Percentiles rank a stretch among this genome's conserved stretches.
Evolutionary conservation across 176 grass and related monocot genomes (phyloP).

Genomic region (Aechmea fasciata): DNA sequence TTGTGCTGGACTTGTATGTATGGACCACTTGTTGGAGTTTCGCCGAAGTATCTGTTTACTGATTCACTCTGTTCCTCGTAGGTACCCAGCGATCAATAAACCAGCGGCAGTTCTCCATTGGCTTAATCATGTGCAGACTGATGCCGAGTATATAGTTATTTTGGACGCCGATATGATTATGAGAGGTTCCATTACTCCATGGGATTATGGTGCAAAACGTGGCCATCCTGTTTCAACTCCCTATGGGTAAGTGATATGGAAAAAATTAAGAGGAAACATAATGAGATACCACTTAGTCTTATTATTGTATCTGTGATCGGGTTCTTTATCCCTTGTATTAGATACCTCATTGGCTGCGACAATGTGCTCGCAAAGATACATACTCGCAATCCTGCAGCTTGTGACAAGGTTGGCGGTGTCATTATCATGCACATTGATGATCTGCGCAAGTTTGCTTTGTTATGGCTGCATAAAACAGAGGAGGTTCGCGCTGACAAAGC

Average conservation of each 20-base stretch:
- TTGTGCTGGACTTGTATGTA: too few species aligned
- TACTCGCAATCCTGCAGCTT: conserved; percentile 75
- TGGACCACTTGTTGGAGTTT: too few species aligned
- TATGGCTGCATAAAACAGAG: conserved; percentile 94
- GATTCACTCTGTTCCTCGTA: conserved; percentile 19
- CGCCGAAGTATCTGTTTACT: background rate
- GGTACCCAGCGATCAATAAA: conserved; percentile 99
- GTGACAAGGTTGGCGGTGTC: conserved; percentile 96
- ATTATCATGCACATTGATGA: conserved; percentile 99
- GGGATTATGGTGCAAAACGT: conserved; percentile 86
- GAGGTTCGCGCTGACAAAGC: conserved; percentile 89
- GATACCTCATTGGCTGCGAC: conserved; percentile 94
- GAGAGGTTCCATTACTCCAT: conserved; percentile 89
- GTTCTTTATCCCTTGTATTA: conserved; percentile 27
- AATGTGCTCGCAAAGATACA: conserved; percentile 92
- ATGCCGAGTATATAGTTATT: conserved; percentile 93
- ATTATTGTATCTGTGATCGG: background rate
- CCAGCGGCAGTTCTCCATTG: conserved; percentile 94
- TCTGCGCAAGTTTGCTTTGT: conserved; percentile 62
- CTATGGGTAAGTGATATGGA: conserved; percentile 50
- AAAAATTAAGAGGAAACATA: background rate
- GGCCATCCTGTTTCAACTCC: conserved; percentile 94
- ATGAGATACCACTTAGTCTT: background rate
- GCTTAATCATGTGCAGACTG: conserved; percentile 79
- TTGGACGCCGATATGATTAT: conserved; percentile 99